Evolutionary conservation across 805 yeast species (phyloP).

Genomic region (Ogataea wickerhamii): DNA sequence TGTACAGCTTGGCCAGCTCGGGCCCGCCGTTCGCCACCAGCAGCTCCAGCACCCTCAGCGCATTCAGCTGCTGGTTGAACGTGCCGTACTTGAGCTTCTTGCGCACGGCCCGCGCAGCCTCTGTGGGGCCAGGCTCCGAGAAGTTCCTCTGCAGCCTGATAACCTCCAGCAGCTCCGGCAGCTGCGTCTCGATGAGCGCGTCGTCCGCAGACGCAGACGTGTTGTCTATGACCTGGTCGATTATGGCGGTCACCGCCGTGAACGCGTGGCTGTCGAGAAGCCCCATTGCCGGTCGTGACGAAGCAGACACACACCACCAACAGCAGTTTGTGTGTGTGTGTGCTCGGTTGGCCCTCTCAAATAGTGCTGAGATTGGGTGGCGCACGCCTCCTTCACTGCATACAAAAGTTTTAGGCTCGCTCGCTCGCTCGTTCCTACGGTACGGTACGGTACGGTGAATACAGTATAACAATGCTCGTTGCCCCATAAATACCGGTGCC

Average conservation of each 20-base stretch:
- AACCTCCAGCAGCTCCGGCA: constrained; percentile 57
- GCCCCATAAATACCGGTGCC: too few relatives aligned
- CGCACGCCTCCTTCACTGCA: too few relatives aligned
- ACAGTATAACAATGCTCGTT: too few relatives aligned
- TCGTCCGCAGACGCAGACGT: constrained; percentile 42
- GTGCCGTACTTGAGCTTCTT: constrained; percentile 87
- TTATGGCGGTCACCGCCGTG: constrained; percentile 65
- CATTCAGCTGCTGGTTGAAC: constrained; percentile 57
- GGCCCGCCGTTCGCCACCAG: constrained; percentile 53
- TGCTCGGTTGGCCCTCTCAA: too few relatives aligned
- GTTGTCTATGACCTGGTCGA: constrained; percentile 47
- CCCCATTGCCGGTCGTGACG: too few relatives aligned
- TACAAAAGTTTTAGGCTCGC: too few relatives aligned
- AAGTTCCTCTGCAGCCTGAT: constrained; percentile 35
- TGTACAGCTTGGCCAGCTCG: constrained; percentile 47
- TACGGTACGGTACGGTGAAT: too few relatives aligned
- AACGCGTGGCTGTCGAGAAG: constrained; percentile 57
- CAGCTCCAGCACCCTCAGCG: constrained; percentile 55
- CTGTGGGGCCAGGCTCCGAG: constrained; percentile 46
- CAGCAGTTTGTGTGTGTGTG: too few relatives aligned
- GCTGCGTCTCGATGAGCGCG: constrained; percentile 38
- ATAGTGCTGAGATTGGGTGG: too few relatives aligned
- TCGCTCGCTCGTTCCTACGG: too few relatives aligned
- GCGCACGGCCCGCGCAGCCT: constrained; percentile 88
- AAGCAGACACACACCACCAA: too few relatives aligned